Evolutionary conservation across 2,329 filamentous ascomycete species (phyloP), one percentile per base, ranked within the genome.

Genomic region (Zopfia rhizophila): DNA sequence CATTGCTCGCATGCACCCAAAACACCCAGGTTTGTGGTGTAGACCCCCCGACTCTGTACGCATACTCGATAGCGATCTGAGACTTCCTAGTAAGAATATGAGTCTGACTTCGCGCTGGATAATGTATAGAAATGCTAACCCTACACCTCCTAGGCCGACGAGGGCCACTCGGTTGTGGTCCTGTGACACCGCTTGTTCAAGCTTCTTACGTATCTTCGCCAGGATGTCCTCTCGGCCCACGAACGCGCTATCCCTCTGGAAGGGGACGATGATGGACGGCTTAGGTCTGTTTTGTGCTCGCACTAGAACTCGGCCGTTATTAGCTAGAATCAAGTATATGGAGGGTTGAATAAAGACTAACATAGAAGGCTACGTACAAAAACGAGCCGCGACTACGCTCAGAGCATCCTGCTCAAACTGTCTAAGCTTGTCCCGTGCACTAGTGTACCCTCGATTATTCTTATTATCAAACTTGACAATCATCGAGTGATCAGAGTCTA

Each of bases 391-490:
- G 10, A 38, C 36, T 18, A 38, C 36, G 12, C 16, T 7, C 23
- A 23, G 36, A 38, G 36, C 36, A 14, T 38, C 36, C 36, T 16
- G 19, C 36, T 38, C 36, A 28, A 12, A 38, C 13, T 22, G 10
- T 22, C 13, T 6, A 3, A 45, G 24, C 14, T n/a, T 31, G n/a
- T 12, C 16, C 6, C 14, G 19, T 18, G 35, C 35, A 10, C 21
- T 25, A 11, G 23, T 31, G 19, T 45, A 45, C 7, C 24, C 33
- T 38, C 8, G 11, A 31, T 18, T 12, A 2, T 45, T 38, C 19
- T 14, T 42, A 33, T 27, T 42, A 45, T 55, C 48, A 41, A 65
- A 65, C 30, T 65, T 65, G n/a, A 65, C 61, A 12, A 65, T 63
- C 18, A 45, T 39, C 8, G 56, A 56, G 37, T 65, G 56, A 36